A percentile compares a stretch with the other conserved stretches of the same genome.
Conservation (phyloP, 148 eudicot species). For the Mesembryanthemum crystallinum region DNA sequence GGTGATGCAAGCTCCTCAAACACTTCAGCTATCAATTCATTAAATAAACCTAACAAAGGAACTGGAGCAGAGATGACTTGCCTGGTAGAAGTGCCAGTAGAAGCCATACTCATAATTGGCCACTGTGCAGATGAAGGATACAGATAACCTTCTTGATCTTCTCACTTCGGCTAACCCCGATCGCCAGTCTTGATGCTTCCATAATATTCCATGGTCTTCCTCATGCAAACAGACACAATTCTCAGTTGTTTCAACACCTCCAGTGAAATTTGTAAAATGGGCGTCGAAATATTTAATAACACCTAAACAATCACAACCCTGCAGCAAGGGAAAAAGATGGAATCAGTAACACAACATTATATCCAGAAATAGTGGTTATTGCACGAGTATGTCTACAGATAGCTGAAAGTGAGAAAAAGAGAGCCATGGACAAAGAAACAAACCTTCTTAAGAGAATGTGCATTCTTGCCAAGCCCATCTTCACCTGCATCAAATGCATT, state of each 20-base stretch:
- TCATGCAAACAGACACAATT: conserved; percentile 96
- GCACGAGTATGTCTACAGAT: neutral
- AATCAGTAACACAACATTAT: neutral
- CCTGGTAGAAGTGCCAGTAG: conserved; percentile 99
- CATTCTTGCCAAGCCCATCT: conserved; percentile 97
- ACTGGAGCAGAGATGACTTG: conserved; percentile 32
- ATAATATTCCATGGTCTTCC: conserved; percentile 94
- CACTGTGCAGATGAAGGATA: conserved; percentile 92
- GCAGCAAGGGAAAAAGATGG: conserved; percentile 21
- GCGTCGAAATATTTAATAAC: conserved; percentile 89
- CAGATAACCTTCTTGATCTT: conserved; percentile 85
- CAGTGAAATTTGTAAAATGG: conserved; percentile 89
- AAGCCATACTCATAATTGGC: conserved; percentile 98
- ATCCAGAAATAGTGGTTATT: neutral
- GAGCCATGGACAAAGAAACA: conserved; percentile 4
- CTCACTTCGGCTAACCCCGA: conserved; percentile 95
- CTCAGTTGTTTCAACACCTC: conserved; percentile 94
- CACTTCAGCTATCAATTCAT: neutral
- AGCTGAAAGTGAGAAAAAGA: neutral
- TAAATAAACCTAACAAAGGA: neutral
- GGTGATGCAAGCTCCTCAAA: neutral
- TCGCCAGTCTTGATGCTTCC: conserved; percentile 99
- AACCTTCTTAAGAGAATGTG: conserved; percentile 97
- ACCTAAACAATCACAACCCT: conserved; percentile 99
- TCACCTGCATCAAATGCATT: conserved; percentile 99